Base-by-base conservation (phyloP, 371 early-diverging fungal genomes). In the Haplosporangium sp. region DNA sequence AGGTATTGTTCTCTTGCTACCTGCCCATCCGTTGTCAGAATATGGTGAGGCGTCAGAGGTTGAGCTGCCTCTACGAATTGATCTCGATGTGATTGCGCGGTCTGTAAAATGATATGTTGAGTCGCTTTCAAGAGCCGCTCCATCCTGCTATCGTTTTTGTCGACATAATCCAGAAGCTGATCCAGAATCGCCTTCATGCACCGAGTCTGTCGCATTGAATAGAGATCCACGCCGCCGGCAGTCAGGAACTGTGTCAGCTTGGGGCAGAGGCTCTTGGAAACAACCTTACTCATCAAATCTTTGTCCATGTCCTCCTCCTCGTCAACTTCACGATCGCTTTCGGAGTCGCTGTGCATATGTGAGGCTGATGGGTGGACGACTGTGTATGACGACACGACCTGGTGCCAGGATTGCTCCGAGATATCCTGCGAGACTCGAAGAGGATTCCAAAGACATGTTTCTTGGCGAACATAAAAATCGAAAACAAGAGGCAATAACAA, bases 401-500 rank as follows among this genome's bases (percentile, higher is more conserved):
- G 56, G 40, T 79, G 73, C 80, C 80, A 79, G n/a, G 69, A 48
- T 37, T 79, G 73, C 47, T 62, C 69, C 1, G 80, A 64, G 23
- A 90, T 82, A 38, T 88, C 85, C 11, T 74, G 59, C 9, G 79
- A 62, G 65, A 85, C 86, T 42, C 79, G 73, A 41, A 90, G 86
- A 16, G 89, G 88, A 65, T 89, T 84, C 90, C 90, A 90, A 2
- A 84, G 66, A 10, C 90, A 80, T 5, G 91, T 67, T 60, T 93
- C 92, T 38, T 83, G 83, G 7, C 93, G 87, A 2, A 93, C 81
- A 69, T 84, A 89, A 58, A 93, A 86, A 62, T 91, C 91, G 79
- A 92, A 91, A 2, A 90, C 91, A 11, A 87, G 87, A 0, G 92
- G 90, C 59, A 93, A 63, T 59, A 91, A 86, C 2, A 92, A 77